Conservation (phyloP, 495 filamentous ascomycete species). For the Aspergillus coremiiformis region DNA sequence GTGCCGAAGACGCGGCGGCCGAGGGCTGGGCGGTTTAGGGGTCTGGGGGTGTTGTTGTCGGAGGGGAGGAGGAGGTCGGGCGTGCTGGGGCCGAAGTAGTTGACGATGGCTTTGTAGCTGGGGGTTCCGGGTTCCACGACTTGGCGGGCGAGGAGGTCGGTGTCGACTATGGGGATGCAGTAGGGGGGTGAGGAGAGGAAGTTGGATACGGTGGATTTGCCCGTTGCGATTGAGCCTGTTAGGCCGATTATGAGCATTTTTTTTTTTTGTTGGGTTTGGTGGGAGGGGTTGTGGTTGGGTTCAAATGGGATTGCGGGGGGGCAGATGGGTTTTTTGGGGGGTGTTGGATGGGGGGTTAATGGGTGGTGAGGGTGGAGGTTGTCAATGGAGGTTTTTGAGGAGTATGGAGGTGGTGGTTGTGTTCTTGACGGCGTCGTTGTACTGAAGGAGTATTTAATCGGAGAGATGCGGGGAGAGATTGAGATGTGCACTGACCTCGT, state of each 20-base stretch:
- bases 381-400: too few relatives aligned
- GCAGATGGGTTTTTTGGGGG: too few relatives aligned
- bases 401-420: too few relatives aligned
- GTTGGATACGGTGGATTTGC: slow-evolving; percentile 90
- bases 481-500: too few relatives aligned
- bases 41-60: slow-evolving; percentile 35
- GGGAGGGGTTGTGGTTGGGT: too few relatives aligned
- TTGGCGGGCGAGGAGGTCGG: slow-evolving; percentile 80
- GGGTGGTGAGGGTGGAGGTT: too few relatives aligned
- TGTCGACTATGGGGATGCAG: slow-evolving; percentile 88
- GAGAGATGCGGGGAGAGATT: too few relatives aligned
- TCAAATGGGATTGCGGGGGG: too few relatives aligned
- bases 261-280: neutral
- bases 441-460: too few relatives aligned
- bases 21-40: slow-evolving; percentile 78
- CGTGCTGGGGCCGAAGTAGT: slow-evolving; percentile 68
- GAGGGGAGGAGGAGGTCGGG: slow-evolving; percentile 72
- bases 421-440: too few relatives aligned
- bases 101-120: slow-evolving; percentile 72
- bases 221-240: slow-evolving; percentile 94
- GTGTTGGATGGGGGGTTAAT: too few relatives aligned
- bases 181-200: slow-evolving; percentile 74
- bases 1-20: slow-evolving; percentile 80
- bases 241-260: slow-evolving; percentile 91
- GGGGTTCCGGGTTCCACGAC: slow-evolving; percentile 85